These are phyloP conservation scores for Fusarium keratoplasticum DNA, from an alignment of 2,329 filamentous ascomycete species.

Conservation along the genomic window DNA sequence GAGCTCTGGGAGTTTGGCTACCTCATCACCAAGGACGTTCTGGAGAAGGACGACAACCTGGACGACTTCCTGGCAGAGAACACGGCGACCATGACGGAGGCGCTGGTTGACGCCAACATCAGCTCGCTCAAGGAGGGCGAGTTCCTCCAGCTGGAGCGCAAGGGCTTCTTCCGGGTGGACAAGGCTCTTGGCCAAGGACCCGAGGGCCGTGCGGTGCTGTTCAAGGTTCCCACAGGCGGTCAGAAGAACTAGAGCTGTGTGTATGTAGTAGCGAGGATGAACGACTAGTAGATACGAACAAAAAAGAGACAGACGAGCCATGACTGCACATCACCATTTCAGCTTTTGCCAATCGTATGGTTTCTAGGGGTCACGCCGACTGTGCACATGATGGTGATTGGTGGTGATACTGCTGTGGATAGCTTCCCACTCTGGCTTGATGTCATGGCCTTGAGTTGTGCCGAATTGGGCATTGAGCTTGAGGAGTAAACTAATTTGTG, in stretches of 20 bases:
- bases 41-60: conserved; percentile 87
- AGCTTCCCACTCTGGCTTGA: not conserved
- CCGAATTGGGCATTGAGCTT: not conserved
- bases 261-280: not conserved
- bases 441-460: not conserved
- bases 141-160: conserved; percentile 94
- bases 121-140: conserved; percentile 83
- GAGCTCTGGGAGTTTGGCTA: conserved; percentile 96
- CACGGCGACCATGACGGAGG: conserved; percentile 80
- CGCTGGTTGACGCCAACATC: conserved; percentile 85
- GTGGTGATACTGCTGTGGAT: not conserved
- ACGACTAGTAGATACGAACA: conserved; percentile 2
- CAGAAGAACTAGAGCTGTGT: conserved; percentile 47
- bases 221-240: conserved; percentile 67
- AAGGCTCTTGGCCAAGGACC: conserved; percentile 65
- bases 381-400: not conserved
- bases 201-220: conserved; percentile 66
- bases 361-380: not conserved
- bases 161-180: conserved; percentile 92
- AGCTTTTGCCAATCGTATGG: not conserved
- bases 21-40: conserved; percentile 93
- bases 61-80: conserved; percentile 84
- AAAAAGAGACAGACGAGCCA: conserved; percentile 6
- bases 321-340: not conserved
- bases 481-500: not conserved